phyloP scores from a whole-genome alignment of 257 asterid genomes.

The Paraleonurus japonicus region DNA sequence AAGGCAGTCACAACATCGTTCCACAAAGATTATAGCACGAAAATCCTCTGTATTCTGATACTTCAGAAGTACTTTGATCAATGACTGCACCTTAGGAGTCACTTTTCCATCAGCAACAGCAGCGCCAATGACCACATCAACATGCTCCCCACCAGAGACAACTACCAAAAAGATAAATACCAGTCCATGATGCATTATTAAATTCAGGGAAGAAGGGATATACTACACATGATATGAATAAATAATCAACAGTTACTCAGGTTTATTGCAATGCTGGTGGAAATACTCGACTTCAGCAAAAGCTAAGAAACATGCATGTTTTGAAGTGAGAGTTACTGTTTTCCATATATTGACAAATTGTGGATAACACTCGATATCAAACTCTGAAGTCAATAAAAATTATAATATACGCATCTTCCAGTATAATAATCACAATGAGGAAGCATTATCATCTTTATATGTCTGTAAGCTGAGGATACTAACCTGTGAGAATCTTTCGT shows the following conservation, averaged over 20 bases:
- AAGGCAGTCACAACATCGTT: conserved; percentile 96
- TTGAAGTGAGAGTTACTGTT: background rate
- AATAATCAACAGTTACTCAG: conserved; percentile 4
- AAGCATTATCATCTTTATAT: background rate
- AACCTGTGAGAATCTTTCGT: background rate
- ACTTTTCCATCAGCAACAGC: conserved; percentile 99
- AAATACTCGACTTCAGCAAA: conserved; percentile 14
- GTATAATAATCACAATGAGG: conserved; percentile 7
- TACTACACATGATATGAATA: background rate
- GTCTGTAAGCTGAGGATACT: background rate
- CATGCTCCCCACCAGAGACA: conserved; percentile 98
- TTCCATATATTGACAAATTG: background rate
- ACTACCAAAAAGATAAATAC: conserved; percentile 44
- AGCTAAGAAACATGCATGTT: too few relatives aligned
- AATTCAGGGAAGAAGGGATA: conserved; percentile 12
- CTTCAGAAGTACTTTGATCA: conserved; percentile 85
- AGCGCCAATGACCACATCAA: conserved; percentile 94
- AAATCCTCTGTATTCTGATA: conserved; percentile 92
- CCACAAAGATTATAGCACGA: conserved; percentile 95
- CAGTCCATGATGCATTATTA: conserved; percentile 25
- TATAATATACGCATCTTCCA: background rate
- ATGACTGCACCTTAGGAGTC: conserved; percentile 98
- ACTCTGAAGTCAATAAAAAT: background rate
- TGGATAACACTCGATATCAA: background rate
- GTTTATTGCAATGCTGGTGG: background rate